Conservation (phyloP, 139 green algal genomes). For the Yamagishiella unicocca region DNA sequence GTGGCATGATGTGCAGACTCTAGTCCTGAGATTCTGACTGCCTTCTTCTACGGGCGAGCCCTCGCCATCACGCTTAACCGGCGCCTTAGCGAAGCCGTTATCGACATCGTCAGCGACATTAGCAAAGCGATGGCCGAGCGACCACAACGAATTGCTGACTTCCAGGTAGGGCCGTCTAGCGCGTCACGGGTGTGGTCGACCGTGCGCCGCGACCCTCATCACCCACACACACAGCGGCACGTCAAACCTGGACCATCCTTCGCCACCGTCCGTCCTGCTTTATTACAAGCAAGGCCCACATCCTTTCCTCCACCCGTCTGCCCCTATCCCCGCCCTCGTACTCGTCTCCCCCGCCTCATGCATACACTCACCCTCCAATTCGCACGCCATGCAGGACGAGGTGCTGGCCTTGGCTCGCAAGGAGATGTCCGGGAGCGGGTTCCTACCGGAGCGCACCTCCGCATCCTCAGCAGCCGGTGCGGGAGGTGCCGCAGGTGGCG, state of each 20-base stretch:
- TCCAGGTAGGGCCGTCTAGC: slow-evolving; percentile 35
- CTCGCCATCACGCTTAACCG: slow-evolving; percentile 36
- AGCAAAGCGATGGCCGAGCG: slow-evolving; percentile 50
- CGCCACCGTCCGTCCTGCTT: too few species aligned
- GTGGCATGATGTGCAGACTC: slow-evolving; percentile 15
- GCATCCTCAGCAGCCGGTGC: not conserved
- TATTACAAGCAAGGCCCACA: too few species aligned
- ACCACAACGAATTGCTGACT: slow-evolving; percentile 39
- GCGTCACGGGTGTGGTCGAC: too few species aligned
- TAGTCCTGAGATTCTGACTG: slow-evolving; percentile 35
- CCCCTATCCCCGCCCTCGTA: too few species aligned
- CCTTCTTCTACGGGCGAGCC: slow-evolving; percentile 52
- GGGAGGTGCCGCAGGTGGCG: not conserved
- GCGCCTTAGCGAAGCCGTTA: slow-evolving; percentile 26
- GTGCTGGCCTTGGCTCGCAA: slow-evolving; percentile 38
- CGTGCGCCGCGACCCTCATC: too few species aligned
- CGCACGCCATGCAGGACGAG: slow-evolving; percentile 48
- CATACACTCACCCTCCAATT: too few species aligned
- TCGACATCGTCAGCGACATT: slow-evolving; percentile 39
- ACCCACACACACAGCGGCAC: too few species aligned
- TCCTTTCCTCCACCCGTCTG: too few species aligned
- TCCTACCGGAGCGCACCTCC: not conserved
- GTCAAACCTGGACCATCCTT: too few species aligned
- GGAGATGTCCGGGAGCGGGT: slow-evolving; percentile 35
- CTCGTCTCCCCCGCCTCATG: too few species aligned